These are phyloP conservation scores for Ogataea methylovora DNA, from an alignment of 805 yeast genomes.

Conservation along the genomic window DNA sequence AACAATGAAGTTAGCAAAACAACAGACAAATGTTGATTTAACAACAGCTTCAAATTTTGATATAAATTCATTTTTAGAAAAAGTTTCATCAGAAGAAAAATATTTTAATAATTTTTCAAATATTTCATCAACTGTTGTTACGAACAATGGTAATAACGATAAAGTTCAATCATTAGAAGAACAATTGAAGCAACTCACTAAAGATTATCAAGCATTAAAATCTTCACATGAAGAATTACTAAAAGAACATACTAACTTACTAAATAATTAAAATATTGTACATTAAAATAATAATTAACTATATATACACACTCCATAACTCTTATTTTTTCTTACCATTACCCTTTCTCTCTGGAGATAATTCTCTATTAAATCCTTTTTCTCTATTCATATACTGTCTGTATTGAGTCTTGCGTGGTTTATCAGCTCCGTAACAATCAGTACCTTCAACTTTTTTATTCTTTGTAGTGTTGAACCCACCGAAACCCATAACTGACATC, in stretches of 20 bases:
- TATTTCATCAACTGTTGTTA: constrained; percentile 28
- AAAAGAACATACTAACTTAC: constrained; percentile 37
- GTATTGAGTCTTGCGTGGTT: constrained; percentile 35
- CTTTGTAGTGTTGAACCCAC: constrained; percentile 47
- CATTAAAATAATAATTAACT: neutral
- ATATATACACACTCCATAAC: constrained; percentile 2
- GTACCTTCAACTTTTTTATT: constrained; percentile 47
- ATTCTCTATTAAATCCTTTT: constrained; percentile 48
- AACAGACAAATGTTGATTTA: constrained; percentile 8
- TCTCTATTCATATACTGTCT: constrained; percentile 55
- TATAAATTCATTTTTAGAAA: constrained; percentile 41
- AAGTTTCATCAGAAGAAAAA: constrained; percentile 43
- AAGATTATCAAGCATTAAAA: constrained; percentile 53
- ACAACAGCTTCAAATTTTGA: constrained; percentile 23
- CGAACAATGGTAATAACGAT: constrained; percentile 2
- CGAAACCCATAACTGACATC: constrained; percentile 50
- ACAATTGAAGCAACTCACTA: constrained; percentile 42
- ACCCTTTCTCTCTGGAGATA: constrained; percentile 33
- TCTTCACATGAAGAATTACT: constrained; percentile 52
- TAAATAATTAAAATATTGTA: constrained; percentile 9
- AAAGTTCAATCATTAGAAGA: constrained; percentile 32
- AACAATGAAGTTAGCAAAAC: constrained; percentile 24
- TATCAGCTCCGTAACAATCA: constrained; percentile 34
- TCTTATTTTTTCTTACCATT: constrained; percentile 1
- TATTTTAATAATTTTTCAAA: constrained; percentile 37